Percentiles rank a stretch among this genome's conserved stretches.
Evolutionary conservation across 371 early-diverging fungal species (phyloP).

Genomic region (Mucor saturninus): DNA sequence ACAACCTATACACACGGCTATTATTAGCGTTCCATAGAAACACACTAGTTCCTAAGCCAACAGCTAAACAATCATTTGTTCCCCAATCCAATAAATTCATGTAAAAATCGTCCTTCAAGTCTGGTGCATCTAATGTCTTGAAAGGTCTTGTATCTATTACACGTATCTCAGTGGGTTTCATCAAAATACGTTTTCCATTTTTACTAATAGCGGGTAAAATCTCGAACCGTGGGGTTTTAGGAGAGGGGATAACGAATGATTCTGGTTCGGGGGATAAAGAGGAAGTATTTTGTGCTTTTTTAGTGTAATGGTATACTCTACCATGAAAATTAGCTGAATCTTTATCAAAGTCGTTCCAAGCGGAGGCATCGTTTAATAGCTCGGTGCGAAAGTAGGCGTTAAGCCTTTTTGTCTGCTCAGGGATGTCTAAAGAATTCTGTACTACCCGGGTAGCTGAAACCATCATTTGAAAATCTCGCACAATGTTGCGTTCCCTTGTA

Average conservation of each 20-base stretch:
- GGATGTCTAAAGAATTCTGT: neutral
- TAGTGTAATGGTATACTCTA: slow-evolving; percentile 15
- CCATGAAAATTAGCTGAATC: slow-evolving; percentile 21
- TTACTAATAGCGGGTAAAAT: slow-evolving; percentile 45
- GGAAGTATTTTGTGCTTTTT: neutral
- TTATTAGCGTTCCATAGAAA: slow-evolving; percentile 86
- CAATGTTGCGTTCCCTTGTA: slow-evolving; percentile 34
- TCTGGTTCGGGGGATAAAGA: neutral
- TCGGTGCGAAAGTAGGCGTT: slow-evolving; percentile 35
- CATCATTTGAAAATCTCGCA: slow-evolving; percentile 34
- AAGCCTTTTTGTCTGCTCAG: slow-evolving; percentile 21
- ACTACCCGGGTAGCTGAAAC: slow-evolving; percentile 14
- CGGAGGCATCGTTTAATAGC: slow-evolving; percentile 31
- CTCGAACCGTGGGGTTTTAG: slow-evolving; percentile 42
- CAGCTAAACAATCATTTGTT: slow-evolving; percentile 66
- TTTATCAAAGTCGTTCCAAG: slow-evolving; percentile 30
- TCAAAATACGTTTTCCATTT: slow-evolving; percentile 48
- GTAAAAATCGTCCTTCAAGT: slow-evolving; percentile 86
- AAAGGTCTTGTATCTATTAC: slow-evolving; percentile 52
- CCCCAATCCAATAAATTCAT: slow-evolving; percentile 94
- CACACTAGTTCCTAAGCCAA: slow-evolving; percentile 79
- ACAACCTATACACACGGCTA: slow-evolving; percentile 72
- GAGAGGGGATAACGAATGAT: slow-evolving; percentile 14
- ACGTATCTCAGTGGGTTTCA: slow-evolving; percentile 40
- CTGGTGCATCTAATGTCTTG: slow-evolving; percentile 66